Evolutionary conservation across 371 early-diverging fungal species (phyloP).

Genomic region (Circinella umbellata): DNA sequence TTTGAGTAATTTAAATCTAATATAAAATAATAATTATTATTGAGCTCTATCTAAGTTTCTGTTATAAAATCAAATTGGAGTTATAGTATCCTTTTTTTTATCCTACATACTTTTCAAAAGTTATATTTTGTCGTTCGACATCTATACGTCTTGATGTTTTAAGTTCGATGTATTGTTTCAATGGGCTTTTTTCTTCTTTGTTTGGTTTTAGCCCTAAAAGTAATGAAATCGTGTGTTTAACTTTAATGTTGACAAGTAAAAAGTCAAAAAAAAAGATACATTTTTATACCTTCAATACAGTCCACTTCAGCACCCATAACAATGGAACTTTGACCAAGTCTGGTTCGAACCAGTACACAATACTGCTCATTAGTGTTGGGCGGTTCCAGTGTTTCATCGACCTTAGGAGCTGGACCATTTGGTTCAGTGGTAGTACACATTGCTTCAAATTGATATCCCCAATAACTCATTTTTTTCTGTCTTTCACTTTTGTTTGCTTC

Average conservation of each 20-base stretch:
- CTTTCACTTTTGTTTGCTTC: constrained; percentile 50
- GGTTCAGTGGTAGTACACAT: constrained; percentile 54
- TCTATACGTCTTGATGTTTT: constrained; percentile 83
- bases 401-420: constrained; percentile 38
- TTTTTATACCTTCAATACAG: constrained; percentile 63
- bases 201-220: constrained; percentile 42
- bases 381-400: constrained; percentile 42
- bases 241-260: too few species aligned
- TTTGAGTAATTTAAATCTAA: constrained; percentile 81
- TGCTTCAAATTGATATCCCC: constrained; percentile 82
- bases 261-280: neutral
- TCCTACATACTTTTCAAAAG: constrained; percentile 63
- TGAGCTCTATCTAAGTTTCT: too few species aligned
- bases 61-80: too few species aligned
- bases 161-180: constrained; percentile 80
- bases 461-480: constrained; percentile 74
- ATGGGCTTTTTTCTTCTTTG: constrained; percentile 33
- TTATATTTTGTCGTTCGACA: constrained; percentile 49
- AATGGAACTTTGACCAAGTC: constrained; percentile 68
- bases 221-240: too few species aligned
- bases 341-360: constrained; percentile 84
- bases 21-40: neutral
- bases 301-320: constrained; percentile 95
- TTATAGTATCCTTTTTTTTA: neutral
- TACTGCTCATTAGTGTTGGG: constrained; percentile 89